Conservation (phyloP, 176 grass and related monocot species). For the Triticum urartu region DNA sequence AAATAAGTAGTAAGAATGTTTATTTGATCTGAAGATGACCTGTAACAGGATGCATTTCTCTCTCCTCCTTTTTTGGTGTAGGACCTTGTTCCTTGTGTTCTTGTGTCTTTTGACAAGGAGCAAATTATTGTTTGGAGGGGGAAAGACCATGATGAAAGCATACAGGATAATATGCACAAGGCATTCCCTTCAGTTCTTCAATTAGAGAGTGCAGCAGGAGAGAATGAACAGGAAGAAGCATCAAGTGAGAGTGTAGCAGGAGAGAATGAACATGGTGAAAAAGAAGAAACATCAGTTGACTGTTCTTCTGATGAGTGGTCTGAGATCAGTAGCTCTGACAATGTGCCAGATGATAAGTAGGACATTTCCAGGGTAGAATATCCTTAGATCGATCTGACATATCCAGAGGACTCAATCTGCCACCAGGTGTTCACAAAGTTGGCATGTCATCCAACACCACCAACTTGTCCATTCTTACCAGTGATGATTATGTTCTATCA, state of each 20-base stretch:
- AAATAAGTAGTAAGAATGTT: neutral
- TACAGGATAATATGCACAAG: constrained; percentile 30
- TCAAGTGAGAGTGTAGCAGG: constrained; percentile 14
- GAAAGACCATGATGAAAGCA: constrained; percentile 44
- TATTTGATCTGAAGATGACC: neutral
- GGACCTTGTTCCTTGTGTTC: constrained; percentile 88
- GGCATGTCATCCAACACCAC: neutral
- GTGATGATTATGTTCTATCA: neutral
- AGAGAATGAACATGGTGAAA: constrained; percentile 24
- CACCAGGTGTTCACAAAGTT: neutral
- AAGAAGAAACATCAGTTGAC: constrained; percentile 15
- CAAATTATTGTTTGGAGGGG: constrained; percentile 92
- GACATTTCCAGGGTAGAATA: constrained; percentile 6
- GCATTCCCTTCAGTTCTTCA: constrained; percentile 21
- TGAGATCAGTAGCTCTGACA: constrained; percentile 14
- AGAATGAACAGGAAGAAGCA: constrained; percentile 28
- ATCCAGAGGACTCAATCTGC: neutral
- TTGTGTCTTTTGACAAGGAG: constrained; percentile 75
- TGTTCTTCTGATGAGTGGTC: constrained; percentile 34
- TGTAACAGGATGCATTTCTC: neutral
- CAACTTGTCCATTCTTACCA: neutral
- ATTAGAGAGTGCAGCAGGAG: constrained; percentile 19
- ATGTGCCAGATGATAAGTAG: constrained; percentile 36
- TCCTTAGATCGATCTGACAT: constrained; percentile 14
- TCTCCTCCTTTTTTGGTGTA: constrained; percentile 17